phyloP scores from a whole-genome alignment of 1,284 basidiomycete species.

The Afroboletus lepidellus region DNA sequence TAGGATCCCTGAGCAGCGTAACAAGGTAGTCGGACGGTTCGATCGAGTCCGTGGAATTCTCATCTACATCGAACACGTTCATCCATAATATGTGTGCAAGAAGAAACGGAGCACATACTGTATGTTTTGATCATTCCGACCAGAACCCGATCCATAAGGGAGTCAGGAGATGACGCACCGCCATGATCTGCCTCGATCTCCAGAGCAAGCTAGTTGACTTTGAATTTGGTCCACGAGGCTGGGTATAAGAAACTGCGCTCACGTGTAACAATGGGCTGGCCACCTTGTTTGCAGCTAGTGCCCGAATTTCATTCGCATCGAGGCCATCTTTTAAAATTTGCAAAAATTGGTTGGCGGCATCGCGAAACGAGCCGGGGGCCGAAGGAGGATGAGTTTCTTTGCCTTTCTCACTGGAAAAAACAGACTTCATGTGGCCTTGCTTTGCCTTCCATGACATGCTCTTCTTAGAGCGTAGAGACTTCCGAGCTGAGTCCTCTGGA shows the following conservation, averaged over 20 bases:
- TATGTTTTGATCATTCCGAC: constrained; percentile 74
- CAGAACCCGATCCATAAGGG: constrained; percentile 79
- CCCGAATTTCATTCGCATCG: constrained; percentile 74
- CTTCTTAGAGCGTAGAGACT: constrained; percentile 68
- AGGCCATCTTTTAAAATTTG: constrained; percentile 52
- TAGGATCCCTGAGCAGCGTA: constrained; percentile 79
- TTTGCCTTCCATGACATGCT: constrained; percentile 73
- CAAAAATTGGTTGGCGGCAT: constrained; percentile 54
- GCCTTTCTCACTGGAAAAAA: constrained; percentile 52
- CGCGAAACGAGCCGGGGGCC: constrained; percentile 53
- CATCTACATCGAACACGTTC: constrained; percentile 31
- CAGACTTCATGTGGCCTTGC: constrained; percentile 72
- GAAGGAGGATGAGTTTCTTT: constrained; percentile 37
- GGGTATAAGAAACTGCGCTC: constrained; percentile 18
- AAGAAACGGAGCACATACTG: constrained; percentile 43
- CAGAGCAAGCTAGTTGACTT: constrained; percentile 61
- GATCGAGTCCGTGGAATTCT: constrained; percentile 33
- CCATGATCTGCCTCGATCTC: constrained; percentile 74
- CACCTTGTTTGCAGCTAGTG: constrained; percentile 77
- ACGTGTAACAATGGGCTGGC: constrained; percentile 83
- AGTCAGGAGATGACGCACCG: constrained; percentile 58
- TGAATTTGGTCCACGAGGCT: background rate
- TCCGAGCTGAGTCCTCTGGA: constrained; percentile 36
- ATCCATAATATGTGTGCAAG: background rate
- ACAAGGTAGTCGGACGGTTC: constrained; percentile 73